A percentile compares a stretch with the other conserved stretches of the same genome.
Evolutionary conservation across 495 filamentous ascomycete species (phyloP).

Genomic region (Hyaloscypha bicolor): DNA sequence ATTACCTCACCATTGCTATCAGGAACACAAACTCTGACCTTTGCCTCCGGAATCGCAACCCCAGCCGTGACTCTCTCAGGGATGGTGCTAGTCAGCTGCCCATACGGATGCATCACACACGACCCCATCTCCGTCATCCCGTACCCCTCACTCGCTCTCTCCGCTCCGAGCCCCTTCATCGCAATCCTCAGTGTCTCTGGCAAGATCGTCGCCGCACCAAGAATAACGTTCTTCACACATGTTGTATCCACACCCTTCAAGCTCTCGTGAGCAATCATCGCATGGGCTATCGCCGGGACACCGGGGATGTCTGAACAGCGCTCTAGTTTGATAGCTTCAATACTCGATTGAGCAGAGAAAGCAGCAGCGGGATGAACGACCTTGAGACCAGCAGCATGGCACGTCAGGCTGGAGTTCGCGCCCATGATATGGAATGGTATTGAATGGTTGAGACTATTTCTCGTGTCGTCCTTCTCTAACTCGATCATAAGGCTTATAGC

Average conservation of each 20-base stretch:
- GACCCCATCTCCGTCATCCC: neutral
- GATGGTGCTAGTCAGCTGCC: neutral
- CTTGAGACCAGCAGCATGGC: neutral
- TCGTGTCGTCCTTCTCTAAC: no score
- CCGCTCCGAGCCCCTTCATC: neutral
- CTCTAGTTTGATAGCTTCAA: neutral
- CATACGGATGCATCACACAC: neutral
- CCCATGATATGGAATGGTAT: neutral
- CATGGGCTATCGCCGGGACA: neutral
- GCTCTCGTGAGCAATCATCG: neutral
- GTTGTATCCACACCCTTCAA: neutral
- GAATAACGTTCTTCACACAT: neutral
- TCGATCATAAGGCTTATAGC: no score
- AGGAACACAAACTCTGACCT: constrained; percentile 40
- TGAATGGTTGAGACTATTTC: no score
- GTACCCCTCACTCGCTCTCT: neutral
- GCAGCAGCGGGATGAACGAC: neutral
- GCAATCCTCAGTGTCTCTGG: neutral
- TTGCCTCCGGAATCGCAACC: constrained; percentile 2
- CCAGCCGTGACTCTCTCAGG: neutral
- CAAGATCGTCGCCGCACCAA: neutral
- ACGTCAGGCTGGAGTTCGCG: neutral
- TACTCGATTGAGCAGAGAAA: neutral
- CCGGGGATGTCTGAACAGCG: neutral
- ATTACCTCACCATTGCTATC: constrained; percentile 30